Evolutionary conservation across 2,329 filamentous ascomycete species (phyloP).

Genomic region (Xylariaceae sp.): DNA sequence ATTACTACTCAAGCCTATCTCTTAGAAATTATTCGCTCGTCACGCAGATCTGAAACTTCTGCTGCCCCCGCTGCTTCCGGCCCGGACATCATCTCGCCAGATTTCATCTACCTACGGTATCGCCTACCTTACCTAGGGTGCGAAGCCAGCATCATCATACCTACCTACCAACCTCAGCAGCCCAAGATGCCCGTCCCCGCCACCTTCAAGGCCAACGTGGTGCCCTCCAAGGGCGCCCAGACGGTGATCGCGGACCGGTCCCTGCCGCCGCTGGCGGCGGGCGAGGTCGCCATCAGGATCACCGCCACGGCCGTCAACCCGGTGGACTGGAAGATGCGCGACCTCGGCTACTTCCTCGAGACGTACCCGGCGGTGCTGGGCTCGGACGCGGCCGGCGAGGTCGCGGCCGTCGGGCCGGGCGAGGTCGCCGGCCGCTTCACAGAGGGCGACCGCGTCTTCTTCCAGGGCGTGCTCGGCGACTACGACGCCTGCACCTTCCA

Average conservation of each 20-base stretch:
- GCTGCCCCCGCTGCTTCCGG: too few species aligned
- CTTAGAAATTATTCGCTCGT: too few species aligned
- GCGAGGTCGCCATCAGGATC: constrained; percentile 10
- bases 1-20: too few species aligned
- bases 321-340: constrained; percentile 28
- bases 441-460: constrained; percentile 24
- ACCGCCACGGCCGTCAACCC: constrained; percentile 26
- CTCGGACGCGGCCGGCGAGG: constrained; percentile 17
- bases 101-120: too few species aligned
- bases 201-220: constrained; percentile 11
- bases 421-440: constrained; percentile 11
- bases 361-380: constrained; percentile 14
- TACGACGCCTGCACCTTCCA: constrained; percentile 27
- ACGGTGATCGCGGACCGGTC: constrained; percentile 12
- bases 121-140: too few species aligned
- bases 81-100: too few species aligned
- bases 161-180: too few species aligned
- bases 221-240: constrained; percentile 7
- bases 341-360: constrained; percentile 16
- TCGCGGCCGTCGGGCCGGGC: constrained; percentile 12
- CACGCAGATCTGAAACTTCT: too few species aligned
- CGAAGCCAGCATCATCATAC: too few species aligned
- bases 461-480: constrained; percentile 26
- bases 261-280: constrained; percentile 3
- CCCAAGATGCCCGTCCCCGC: constrained; percentile 10